phyloP scores from a whole-genome alignment of 805 yeast species.

The Zygotorulaspora danielsina region DNA sequence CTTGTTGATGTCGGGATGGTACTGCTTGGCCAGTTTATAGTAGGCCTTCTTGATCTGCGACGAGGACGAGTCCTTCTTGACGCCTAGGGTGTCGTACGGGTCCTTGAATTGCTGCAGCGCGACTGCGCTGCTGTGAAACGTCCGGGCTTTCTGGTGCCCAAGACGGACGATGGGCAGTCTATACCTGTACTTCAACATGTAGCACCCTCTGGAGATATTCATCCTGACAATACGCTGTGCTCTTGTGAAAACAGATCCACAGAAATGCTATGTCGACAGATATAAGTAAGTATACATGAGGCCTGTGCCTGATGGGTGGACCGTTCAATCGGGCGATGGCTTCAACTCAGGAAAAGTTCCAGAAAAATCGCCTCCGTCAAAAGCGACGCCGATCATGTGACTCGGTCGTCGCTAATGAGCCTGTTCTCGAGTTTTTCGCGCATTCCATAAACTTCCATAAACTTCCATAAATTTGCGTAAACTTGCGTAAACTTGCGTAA shows the following conservation, averaged over 20 bases:
- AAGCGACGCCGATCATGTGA: too few relatives aligned
- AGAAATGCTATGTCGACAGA: too few relatives aligned
- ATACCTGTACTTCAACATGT: conserved; percentile 2
- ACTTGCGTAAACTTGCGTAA: too few relatives aligned
- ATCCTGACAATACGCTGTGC: too few relatives aligned
- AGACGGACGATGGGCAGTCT: conserved; percentile 1
- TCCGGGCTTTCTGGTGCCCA: not conserved
- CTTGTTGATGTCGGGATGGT: conserved; percentile 95
- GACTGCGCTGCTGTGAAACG: conserved; percentile 17
- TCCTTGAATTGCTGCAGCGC: conserved; percentile 42
- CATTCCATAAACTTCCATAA: too few relatives aligned
- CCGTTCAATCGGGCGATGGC: too few relatives aligned
- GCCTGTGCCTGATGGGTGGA: too few relatives aligned
- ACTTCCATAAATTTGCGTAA: too few relatives aligned
- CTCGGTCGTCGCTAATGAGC: too few relatives aligned
- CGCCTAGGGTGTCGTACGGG: conserved; percentile 84
- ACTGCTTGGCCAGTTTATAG: conserved; percentile 87
- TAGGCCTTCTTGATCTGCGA: conserved; percentile 94
- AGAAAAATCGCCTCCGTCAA: too few relatives aligned
- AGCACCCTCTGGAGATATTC: not conserved
- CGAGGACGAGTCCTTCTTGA: conserved; percentile 61
- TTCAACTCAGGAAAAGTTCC: not conserved
- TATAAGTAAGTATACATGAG: not conserved
- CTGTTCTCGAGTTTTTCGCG: too few relatives aligned
- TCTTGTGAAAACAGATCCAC: too few relatives aligned